phyloP scores from a whole-genome alignment of 2,329 filamentous ascomycete genomes.

The Xylariaceae sp. region DNA sequence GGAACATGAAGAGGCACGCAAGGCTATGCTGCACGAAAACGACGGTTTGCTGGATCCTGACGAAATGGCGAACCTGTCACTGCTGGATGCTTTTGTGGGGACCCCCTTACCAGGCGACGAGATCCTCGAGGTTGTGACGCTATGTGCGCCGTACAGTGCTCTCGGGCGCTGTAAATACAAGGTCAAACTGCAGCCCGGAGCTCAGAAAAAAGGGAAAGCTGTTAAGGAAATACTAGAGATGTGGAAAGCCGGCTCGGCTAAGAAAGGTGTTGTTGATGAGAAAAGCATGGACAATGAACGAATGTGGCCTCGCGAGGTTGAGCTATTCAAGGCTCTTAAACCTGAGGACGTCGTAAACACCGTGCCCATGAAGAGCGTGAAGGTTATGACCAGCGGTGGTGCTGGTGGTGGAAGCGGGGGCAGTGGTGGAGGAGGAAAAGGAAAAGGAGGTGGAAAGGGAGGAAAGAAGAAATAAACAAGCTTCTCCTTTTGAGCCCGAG shows the following conservation, averaged over 20 bases:
- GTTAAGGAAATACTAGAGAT: slow-evolving; percentile 81
- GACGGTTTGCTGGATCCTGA: slow-evolving; percentile 56
- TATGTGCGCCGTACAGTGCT: slow-evolving; percentile 62
- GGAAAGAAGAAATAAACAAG: slow-evolving; percentile 38
- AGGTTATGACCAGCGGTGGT: slow-evolving; percentile 68
- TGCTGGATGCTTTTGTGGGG: slow-evolving; percentile 69
- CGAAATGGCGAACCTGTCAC: slow-evolving; percentile 48
- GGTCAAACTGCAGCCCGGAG: slow-evolving; percentile 85
- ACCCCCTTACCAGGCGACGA: slow-evolving; percentile 77
- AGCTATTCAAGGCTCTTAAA: slow-evolving; percentile 74
- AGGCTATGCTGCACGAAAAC: slow-evolving; percentile 54
- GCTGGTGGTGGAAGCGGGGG: slow-evolving; percentile 36
- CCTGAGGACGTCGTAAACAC: slow-evolving; percentile 75
- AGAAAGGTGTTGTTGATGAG: slow-evolving; percentile 58
- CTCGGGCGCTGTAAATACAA: slow-evolving; percentile 79
- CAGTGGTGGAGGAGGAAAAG: slow-evolving; percentile 33
- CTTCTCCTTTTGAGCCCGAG: not conserved
- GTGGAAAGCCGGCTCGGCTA: slow-evolving; percentile 64
- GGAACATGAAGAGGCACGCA: slow-evolving; percentile 67
- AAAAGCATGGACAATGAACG: slow-evolving; percentile 59
- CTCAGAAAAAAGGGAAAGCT: slow-evolving; percentile 89
- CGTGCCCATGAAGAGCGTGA: slow-evolving; percentile 73
- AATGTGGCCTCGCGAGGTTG: slow-evolving; percentile 82
- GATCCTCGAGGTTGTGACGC: slow-evolving; percentile 60
- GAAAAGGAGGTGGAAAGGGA: slow-evolving; percentile 33